These are phyloP conservation scores for Saccharomyces hybrid DNA, from an alignment of 1,139 yeast genomes.

Conservation along the genomic window DNA sequence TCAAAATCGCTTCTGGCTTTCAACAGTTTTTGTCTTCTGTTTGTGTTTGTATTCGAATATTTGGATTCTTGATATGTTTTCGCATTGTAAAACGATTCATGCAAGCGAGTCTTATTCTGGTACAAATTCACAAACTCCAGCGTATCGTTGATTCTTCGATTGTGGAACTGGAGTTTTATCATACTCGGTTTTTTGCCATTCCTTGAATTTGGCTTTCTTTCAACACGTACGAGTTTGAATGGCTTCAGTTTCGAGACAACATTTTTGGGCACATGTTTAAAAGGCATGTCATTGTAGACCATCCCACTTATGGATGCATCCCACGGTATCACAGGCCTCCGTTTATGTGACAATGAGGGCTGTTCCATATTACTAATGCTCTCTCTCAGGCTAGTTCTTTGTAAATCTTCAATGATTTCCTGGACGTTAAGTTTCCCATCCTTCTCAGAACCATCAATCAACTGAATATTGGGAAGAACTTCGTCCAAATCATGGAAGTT, in stretches of 20 bases:
- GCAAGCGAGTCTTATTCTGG: slow-evolving; percentile 4
- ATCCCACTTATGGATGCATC: slow-evolving; percentile 33
- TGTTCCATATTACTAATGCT: slow-evolving; percentile 10
- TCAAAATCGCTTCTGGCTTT: slow-evolving; percentile 13
- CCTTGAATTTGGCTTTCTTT: slow-evolving; percentile 8
- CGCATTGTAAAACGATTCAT: slow-evolving; percentile 1
- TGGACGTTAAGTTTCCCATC: neutral
- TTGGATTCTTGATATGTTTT: neutral
- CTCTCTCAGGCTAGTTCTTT: neutral
- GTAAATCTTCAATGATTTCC: slow-evolving; percentile 1
- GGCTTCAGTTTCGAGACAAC: slow-evolving; percentile 26
- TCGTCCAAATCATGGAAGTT: neutral
- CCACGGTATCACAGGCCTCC: slow-evolving; percentile 30
- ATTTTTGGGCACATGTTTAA: slow-evolving; percentile 27
- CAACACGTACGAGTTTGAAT: slow-evolving; percentile 19
- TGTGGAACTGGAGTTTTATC: slow-evolving; percentile 26
- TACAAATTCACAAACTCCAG: slow-evolving; percentile 21
- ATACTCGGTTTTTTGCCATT: slow-evolving; percentile 7
- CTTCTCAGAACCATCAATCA: neutral
- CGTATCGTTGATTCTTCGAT: slow-evolving; percentile 24
- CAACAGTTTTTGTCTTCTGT: slow-evolving; percentile 6
- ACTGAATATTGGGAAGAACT: slow-evolving; percentile 1
- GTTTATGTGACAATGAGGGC: neutral
- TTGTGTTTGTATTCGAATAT: neutral
- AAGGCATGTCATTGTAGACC: slow-evolving; percentile 27